Conservation (phyloP, 2,329 filamentous ascomycete species). For the Sordariomycetes sp. region DNA sequence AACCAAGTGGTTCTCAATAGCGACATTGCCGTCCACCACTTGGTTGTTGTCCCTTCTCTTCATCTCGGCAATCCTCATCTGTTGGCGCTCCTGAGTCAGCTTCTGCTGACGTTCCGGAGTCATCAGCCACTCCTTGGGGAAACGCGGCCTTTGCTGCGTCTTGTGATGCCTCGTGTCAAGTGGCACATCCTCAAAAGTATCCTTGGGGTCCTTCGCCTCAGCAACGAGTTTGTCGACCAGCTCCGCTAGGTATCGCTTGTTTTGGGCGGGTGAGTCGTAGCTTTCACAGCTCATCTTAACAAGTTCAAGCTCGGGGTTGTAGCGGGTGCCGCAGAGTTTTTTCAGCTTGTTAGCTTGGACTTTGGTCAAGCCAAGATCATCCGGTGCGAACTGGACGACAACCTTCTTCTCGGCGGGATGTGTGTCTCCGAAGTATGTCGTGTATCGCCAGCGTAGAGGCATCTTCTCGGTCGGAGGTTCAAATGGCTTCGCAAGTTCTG, state of each 20-base stretch:
- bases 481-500: constrained; percentile 80
- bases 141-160: constrained; percentile 55
- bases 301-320: constrained; percentile 73
- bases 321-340: constrained; percentile 78
- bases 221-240: constrained; percentile 63
- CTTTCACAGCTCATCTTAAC: constrained; percentile 88
- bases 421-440: constrained; percentile 86
- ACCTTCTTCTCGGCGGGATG: constrained; percentile 93
- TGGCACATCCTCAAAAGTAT: constrained; percentile 83
- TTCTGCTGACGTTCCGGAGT: constrained; percentile 57
- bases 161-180: constrained; percentile 83
- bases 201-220: constrained; percentile 67
- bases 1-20: constrained; percentile 30
- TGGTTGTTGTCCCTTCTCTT: constrained; percentile 40
- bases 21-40: constrained; percentile 48
- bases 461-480: constrained; percentile 55
- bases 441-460: constrained; percentile 90
- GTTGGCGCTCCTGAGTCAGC: constrained; percentile 51
- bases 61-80: constrained; percentile 44
- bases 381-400: constrained; percentile 77
- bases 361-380: constrained; percentile 60
- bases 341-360: constrained; percentile 70
- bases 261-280: constrained; percentile 83
- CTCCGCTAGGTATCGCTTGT: constrained; percentile 89
- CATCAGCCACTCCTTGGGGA: constrained; percentile 78